Conservation (phyloP, 805 yeast genomes). For the Barnettozyma populi region DNA sequence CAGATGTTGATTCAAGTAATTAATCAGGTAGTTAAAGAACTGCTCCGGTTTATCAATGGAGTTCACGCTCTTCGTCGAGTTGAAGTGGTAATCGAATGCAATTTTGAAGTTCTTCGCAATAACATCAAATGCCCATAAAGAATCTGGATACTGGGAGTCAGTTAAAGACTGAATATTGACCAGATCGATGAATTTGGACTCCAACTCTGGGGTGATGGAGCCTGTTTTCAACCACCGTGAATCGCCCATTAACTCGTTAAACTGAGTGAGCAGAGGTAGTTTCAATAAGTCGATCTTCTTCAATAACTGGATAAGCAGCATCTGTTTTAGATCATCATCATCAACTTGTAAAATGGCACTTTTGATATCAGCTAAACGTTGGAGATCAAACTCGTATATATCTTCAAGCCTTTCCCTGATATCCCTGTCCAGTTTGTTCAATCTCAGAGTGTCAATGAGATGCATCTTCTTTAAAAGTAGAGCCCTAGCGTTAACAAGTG, state of each 20-base stretch:
- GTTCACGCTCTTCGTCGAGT: slow-evolving; percentile 37
- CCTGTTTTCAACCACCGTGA: slow-evolving; percentile 18
- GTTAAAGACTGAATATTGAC: slow-evolving; percentile 17
- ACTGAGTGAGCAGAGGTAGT: slow-evolving; percentile 3
- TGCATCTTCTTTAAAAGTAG: slow-evolving; percentile 6
- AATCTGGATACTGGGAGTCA: slow-evolving; percentile 28
- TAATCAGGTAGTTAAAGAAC: slow-evolving; percentile 44
- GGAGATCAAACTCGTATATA: slow-evolving; percentile 13
- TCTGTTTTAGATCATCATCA: background rate
- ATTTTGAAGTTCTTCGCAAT: slow-evolving; percentile 40
- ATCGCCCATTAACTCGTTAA: slow-evolving; percentile 9
- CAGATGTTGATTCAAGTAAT: slow-evolving; percentile 38
- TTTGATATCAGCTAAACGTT: slow-evolving; percentile 8
- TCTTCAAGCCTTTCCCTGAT: background rate
- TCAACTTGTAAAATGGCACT: slow-evolving; percentile 1
- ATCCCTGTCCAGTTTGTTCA: background rate
- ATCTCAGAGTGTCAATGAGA: background rate
- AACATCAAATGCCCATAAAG: slow-evolving; percentile 47
- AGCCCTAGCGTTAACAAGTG: slow-evolving; percentile 14
- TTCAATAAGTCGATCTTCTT: slow-evolving; percentile 10
- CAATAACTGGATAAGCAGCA: slow-evolving; percentile 5
- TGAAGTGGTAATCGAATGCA: slow-evolving; percentile 53
- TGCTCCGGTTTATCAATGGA: slow-evolving; percentile 46
- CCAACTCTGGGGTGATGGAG: background rate
- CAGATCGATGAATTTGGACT: slow-evolving; percentile 8